Evolutionary conservation across 768 basidiomycete genomes (phyloP).

Genomic region (Mycena crocata): DNA sequence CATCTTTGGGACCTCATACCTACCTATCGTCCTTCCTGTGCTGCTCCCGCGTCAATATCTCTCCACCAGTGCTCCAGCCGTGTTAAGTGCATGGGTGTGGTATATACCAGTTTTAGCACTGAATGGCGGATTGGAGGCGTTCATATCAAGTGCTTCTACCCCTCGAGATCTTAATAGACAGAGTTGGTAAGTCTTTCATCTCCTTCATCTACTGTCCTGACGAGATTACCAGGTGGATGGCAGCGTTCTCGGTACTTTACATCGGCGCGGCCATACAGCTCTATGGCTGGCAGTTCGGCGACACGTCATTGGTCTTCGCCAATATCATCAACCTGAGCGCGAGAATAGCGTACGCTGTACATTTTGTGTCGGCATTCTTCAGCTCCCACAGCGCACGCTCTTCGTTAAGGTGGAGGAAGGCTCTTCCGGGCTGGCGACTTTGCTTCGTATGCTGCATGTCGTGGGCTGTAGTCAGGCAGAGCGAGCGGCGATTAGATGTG

Average conservation of each 20-base stretch:
- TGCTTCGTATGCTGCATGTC: conserved; percentile 38
- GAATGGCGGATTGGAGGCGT: conserved; percentile 94
- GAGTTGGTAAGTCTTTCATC: conserved; percentile 58
- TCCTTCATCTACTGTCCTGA: conserved; percentile 3
- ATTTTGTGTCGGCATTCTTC: conserved; percentile 65
- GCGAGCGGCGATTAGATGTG: conserved; percentile 38
- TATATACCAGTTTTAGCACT: conserved; percentile 91
- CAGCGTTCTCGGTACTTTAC: conserved; percentile 78
- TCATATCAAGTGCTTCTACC: conserved; percentile 83
- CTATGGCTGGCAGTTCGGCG: conserved; percentile 64
- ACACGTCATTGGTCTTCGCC: conserved; percentile 79
- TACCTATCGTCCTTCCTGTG: conserved; percentile 74
- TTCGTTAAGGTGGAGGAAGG: conserved; percentile 38
- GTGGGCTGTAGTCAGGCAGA: conserved; percentile 41
- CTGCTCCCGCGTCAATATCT: conserved; percentile 79
- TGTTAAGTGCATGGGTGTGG: conserved; percentile 84
- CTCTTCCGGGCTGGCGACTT: conserved; percentile 42
- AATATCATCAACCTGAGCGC: conserved; percentile 76
- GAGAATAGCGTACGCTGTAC: conserved; percentile 70
- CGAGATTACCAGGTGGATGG: conserved; percentile 70
- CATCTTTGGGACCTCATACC: conserved; percentile 80
- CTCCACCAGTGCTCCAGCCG: conserved; percentile 80
- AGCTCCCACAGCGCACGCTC: conserved; percentile 25
- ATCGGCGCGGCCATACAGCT: conserved; percentile 62
- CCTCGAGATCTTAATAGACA: conserved; percentile 76